Percentiles rank a stretch among this genome's conserved stretches.
phyloP scores from a whole-genome alignment of 441 rosid genomes.

The Corymbia calophylla region DNA sequence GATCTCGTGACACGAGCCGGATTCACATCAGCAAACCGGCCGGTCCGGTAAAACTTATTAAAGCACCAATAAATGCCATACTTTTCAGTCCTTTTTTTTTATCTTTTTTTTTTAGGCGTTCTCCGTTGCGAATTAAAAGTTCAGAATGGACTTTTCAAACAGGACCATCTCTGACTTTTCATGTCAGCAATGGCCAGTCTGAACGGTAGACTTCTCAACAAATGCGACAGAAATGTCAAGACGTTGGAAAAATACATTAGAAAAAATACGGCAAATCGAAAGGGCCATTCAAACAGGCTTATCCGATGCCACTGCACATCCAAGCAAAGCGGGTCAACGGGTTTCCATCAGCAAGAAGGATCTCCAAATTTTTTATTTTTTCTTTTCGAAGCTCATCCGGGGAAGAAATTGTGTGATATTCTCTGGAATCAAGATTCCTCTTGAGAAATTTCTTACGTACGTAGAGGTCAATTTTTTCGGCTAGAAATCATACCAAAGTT shows the following conservation, averaged over 20 bases:
- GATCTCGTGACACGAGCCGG: fast-evolving
- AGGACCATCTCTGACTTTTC: not conserved
- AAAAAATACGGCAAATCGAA: not conserved
- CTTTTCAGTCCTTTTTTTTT: not conserved
- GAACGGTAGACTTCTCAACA: not conserved
- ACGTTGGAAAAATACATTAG: not conserved
- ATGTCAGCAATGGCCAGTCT: not conserved
- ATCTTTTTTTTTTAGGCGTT: not conserved
- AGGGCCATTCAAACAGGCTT: too few relatives aligned
- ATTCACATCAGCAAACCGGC: not conserved
- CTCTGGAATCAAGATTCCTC: not conserved
- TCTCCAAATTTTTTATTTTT: not conserved
- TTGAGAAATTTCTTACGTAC: not conserved
- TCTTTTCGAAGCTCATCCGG: not conserved
- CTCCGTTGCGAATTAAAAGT: not conserved
- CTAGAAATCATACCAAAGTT: not conserved
- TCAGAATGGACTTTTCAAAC: not conserved
- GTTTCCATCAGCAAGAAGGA: not conserved
- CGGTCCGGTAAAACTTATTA: not conserved
- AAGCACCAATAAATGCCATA: not conserved
- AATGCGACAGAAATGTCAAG: not conserved
- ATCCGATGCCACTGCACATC: not conserved
- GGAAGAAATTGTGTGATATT: not conserved
- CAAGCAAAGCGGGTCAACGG: not conserved
- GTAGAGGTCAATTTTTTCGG: not conserved